phyloP scores from a whole-genome alignment of 73 alveolate species.

The Uronychia binucleata region DNA sequence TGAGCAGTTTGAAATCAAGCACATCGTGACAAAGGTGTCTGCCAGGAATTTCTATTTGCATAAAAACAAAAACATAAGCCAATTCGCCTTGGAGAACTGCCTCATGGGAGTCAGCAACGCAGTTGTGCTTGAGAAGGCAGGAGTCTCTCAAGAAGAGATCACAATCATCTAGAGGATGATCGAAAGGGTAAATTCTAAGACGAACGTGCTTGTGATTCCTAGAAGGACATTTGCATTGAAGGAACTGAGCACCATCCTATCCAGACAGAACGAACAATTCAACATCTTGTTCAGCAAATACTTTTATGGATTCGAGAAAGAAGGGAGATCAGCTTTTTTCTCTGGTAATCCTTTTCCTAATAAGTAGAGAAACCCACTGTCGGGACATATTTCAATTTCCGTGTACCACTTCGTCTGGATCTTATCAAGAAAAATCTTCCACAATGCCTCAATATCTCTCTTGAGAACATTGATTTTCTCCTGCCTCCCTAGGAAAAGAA shows the following conservation, averaged over 20 bases:
- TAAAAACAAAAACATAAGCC: conserved; percentile 50
- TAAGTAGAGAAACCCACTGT: conserved; percentile 6
- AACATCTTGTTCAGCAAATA: conserved; percentile 48
- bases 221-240: conserved; percentile 40
- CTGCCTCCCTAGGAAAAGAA: background rate
- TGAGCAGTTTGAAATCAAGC: conserved; percentile 37
- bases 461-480: background rate
- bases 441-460: too few relatives aligned
- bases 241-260: conserved; percentile 33
- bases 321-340: conserved; percentile 49
- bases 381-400: conserved; percentile 14
- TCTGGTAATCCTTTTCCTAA: background rate
- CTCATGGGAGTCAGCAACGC: conserved; percentile 58
- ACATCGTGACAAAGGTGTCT: conserved; percentile 47
- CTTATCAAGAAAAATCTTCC: too few relatives aligned
- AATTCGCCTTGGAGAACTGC: conserved; percentile 53
- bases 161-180: conserved; percentile 9
- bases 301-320: conserved; percentile 68
- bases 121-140: conserved; percentile 33
- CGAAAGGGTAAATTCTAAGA: conserved; percentile 35
- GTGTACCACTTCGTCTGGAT: too few relatives aligned
- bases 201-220: conserved; percentile 19
- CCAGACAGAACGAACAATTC: conserved; percentile 21
- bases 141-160: conserved; percentile 20
- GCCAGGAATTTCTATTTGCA: conserved; percentile 55